Evolutionary conservation across 2,329 filamentous ascomycete genomes (phyloP).

Genomic region (Xylariaceae sp.): DNA sequence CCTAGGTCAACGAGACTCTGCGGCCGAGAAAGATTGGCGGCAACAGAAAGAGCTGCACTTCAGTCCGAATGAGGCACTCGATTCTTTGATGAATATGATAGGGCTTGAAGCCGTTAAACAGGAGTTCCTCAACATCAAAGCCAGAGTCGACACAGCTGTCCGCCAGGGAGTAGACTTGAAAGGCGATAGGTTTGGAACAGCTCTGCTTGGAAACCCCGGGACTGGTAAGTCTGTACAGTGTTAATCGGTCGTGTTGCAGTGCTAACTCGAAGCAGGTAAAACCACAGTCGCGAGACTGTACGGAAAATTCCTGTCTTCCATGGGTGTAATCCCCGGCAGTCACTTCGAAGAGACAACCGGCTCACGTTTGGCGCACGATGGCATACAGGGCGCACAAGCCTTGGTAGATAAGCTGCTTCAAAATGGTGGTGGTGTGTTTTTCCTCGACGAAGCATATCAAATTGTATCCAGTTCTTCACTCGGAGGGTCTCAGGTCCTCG

Average conservation of each 20-base stretch:
- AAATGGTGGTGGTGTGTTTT: constrained; percentile 60
- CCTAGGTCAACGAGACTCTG: neutral
- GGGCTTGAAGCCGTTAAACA: constrained; percentile 56
- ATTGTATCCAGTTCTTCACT: constrained; percentile 43
- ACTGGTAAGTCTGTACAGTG: constrained; percentile 41
- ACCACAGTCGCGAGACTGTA: constrained; percentile 72
- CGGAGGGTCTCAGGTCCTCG: constrained; percentile 50
- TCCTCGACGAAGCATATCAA: constrained; percentile 78
- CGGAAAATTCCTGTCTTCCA: constrained; percentile 56
- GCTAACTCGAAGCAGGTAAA: constrained; percentile 46
- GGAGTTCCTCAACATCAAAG: constrained; percentile 51
- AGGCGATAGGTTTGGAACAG: constrained; percentile 38
- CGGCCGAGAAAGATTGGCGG: constrained; percentile 6
- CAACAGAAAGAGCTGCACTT: constrained; percentile 6
- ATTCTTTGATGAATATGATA: constrained; percentile 53
- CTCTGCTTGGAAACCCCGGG: constrained; percentile 59
- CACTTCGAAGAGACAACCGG: constrained; percentile 64
- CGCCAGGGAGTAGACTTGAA: constrained; percentile 46
- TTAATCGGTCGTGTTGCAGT: neutral
- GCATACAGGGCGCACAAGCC: constrained; percentile 37
- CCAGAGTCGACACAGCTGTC: constrained; percentile 47
- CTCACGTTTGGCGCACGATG: constrained; percentile 57
- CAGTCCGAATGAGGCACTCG: constrained; percentile 37
- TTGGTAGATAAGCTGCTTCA: constrained; percentile 6
- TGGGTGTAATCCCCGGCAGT: constrained; percentile 57